Percentiles rank a stretch among this genome's conserved stretches.
Evolutionary conservation across 2,329 filamentous ascomycete species (phyloP).

Genomic region (Achaetomium macrosporum): DNA sequence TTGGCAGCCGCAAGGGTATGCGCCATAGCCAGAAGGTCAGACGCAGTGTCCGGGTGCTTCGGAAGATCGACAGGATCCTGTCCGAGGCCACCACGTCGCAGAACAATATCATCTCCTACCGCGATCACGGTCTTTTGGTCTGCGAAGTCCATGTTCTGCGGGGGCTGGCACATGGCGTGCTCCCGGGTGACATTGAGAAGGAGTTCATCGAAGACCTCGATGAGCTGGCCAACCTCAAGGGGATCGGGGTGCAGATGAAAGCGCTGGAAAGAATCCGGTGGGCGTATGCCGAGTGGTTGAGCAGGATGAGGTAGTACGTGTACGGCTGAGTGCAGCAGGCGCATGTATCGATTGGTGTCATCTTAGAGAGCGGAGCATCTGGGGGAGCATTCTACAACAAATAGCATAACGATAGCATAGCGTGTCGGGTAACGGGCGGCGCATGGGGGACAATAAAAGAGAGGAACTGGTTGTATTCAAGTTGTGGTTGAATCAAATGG

Average conservation of each 20-base stretch:
- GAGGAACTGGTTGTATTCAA: too few relatives aligned
- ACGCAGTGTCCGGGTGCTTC: constrained; percentile 68
- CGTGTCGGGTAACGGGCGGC: too few relatives aligned
- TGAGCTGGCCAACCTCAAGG: constrained; percentile 77
- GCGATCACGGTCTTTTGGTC: constrained; percentile 83
- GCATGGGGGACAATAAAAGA: too few relatives aligned
- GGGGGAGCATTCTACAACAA: background rate
- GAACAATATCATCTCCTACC: constrained; percentile 75
- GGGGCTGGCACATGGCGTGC: constrained; percentile 57
- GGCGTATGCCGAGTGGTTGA: constrained; percentile 78
- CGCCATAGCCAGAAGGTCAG: constrained; percentile 60
- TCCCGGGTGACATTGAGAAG: constrained; percentile 68
- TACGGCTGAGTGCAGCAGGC: background rate
- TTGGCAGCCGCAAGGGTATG: constrained; percentile 66
- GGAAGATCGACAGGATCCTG: constrained; percentile 81
- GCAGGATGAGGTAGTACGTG: constrained; percentile 15
- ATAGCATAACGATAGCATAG: too few relatives aligned
- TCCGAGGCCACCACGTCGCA: constrained; percentile 62
- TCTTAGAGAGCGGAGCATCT: constrained; percentile 4
- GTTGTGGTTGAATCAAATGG: too few relatives aligned
- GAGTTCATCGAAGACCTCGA: constrained; percentile 87
- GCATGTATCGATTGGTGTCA: background rate
- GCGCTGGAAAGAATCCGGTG: constrained; percentile 81
- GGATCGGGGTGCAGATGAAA: constrained; percentile 69
- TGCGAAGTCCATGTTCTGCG: constrained; percentile 85